These are phyloP conservation scores for Pseudonitzschia delicatissima DNA, from an alignment of 108 stramenopile species.

Conservation along the genomic window DNA sequence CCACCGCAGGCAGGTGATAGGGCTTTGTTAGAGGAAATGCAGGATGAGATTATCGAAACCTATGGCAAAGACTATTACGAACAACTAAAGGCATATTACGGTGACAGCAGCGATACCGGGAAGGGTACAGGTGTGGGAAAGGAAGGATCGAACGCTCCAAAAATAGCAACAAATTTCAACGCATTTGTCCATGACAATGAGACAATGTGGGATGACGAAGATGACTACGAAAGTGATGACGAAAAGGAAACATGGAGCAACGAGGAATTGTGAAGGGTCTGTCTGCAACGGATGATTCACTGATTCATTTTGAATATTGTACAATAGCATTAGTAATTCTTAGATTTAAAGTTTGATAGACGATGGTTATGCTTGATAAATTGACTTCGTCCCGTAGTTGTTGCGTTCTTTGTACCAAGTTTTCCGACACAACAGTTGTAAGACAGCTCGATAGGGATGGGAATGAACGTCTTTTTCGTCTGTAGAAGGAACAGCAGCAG, in stretches of 20 bases:
- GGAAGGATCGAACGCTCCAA: not conserved
- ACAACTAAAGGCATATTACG: not conserved
- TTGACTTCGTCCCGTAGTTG: conserved; percentile 46
- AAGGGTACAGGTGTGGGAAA: not conserved
- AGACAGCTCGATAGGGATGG: conserved; percentile 33
- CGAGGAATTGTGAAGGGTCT: not conserved
- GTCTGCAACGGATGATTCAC: too few relatives aligned
- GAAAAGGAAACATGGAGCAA: not conserved
- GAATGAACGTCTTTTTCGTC: not conserved
- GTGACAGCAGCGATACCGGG: not conserved
- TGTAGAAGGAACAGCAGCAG: not conserved
- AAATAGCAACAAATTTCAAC: not conserved
- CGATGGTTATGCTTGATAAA: not conserved
- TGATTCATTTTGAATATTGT: too few relatives aligned
- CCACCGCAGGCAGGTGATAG: not conserved
- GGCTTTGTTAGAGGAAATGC: not conserved
- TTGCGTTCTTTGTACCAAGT: conserved; percentile 45
- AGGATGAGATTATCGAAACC: not conserved
- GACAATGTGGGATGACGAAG: not conserved
- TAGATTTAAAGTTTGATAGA: not conserved
- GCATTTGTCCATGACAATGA: not conserved
- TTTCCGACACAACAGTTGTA: conserved; percentile 47
- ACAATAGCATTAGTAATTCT: not conserved
- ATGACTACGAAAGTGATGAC: not conserved
- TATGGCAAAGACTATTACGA: conserved; percentile 2